Conservation (phyloP, 2,329 filamentous ascomycete species). For the Cladorrhinum sp. region DNA sequence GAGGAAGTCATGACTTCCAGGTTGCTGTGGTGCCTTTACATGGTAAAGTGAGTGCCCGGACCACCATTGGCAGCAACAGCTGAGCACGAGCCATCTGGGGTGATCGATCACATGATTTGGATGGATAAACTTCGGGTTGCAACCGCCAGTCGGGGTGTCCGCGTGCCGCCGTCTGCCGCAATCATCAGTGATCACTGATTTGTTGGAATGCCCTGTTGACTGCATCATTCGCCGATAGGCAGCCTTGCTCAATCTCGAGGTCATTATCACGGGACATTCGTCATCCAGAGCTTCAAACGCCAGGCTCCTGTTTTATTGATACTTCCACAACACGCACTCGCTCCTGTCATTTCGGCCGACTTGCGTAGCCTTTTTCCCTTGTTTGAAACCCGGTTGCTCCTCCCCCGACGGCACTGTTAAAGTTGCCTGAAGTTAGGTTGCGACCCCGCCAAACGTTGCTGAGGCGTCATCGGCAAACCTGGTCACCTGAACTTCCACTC, state of each 20-base stretch:
- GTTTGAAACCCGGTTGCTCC: constrained; percentile 1
- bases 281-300: constrained; percentile 7
- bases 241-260: constrained; percentile 19
- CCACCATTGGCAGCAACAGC: not conserved
- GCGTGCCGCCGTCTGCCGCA: constrained; percentile 14
- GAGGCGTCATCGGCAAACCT: constrained; percentile 28
- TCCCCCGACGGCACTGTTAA: not conserved
- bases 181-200: constrained; percentile 13
- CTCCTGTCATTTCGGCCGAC: not conserved
- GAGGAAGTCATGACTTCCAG: not conserved
- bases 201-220: constrained; percentile 17
- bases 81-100: not conserved
- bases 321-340: not conserved
- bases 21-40: not conserved
- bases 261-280: constrained; percentile 11
- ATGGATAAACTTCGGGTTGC: constrained; percentile 17
- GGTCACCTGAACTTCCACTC: constrained; percentile 23
- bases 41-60: constrained; percentile 5
- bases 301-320: not conserved
- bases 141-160: not conserved
- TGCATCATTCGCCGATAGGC: constrained; percentile 28
- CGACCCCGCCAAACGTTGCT: constrained; percentile 26
- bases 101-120: constrained; percentile 18
- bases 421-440: constrained; percentile 21
- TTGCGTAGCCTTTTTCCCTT: not conserved